Conservation (phyloP, 2,329 filamentous ascomycete genomes). For the Elsinoe fawcettii region DNA sequence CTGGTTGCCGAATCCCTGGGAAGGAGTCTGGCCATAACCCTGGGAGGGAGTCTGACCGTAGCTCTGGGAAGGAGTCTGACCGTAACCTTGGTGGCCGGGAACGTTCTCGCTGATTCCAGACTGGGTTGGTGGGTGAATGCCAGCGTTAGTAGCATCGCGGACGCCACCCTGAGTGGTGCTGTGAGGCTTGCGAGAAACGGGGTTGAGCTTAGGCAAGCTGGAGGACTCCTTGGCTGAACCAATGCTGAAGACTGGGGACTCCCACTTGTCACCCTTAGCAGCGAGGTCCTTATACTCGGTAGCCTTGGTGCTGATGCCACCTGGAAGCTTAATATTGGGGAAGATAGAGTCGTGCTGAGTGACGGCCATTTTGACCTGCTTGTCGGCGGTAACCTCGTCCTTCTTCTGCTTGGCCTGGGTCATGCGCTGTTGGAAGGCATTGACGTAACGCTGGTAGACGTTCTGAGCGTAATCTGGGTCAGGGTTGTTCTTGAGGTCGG, state of each 20-base stretch:
- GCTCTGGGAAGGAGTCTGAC: background rate
- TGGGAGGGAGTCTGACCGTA: background rate
- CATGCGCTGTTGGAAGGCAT: constrained; percentile 64
- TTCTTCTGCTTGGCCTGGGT: constrained; percentile 73
- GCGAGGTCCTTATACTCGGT: constrained; percentile 88
- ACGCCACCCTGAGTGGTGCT: constrained; percentile 33
- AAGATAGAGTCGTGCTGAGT: constrained; percentile 89
- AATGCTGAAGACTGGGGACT: constrained; percentile 87
- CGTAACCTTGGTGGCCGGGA: background rate
- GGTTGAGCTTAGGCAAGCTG: constrained; percentile 54
- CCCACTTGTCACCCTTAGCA: constrained; percentile 83
- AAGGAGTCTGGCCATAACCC: background rate
- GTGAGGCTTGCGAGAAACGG: constrained; percentile 54
- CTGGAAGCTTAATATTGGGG: constrained; percentile 75
- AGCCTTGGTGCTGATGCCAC: constrained; percentile 85
- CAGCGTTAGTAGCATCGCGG: constrained; percentile 21
- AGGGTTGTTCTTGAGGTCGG: constrained; percentile 53
- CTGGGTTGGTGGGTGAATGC: background rate
- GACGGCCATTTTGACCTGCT: constrained; percentile 72
- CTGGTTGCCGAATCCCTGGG: constrained; percentile 8
- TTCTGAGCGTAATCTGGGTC: constrained; percentile 69
- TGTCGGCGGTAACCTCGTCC: constrained; percentile 52
- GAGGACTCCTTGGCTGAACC: constrained; percentile 66
- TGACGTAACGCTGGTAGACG: constrained; percentile 78
- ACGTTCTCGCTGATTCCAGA: background rate